A percentile compares a stretch with the other conserved stretches of the same genome.
Conservation (phyloP, 2,329 filamentous ascomycete species). For the Alternaria atra region DNA sequence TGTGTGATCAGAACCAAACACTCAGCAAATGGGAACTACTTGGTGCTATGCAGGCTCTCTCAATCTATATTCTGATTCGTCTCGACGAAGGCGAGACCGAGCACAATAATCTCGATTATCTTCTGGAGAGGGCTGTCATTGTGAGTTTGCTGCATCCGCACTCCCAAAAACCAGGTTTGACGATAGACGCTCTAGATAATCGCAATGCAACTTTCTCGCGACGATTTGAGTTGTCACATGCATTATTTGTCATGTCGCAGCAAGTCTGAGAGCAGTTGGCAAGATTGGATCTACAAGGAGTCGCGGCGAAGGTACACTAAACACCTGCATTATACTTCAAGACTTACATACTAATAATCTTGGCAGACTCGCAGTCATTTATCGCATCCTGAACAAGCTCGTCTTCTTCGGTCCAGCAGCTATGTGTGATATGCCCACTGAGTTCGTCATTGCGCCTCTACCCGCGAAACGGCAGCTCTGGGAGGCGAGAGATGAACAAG, state of each 20-base stretch:
- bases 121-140: slow-evolving; percentile 2
- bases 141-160: neutral
- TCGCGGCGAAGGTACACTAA: slow-evolving; percentile 48
- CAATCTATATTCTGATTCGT: slow-evolving; percentile 56
- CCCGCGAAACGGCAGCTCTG: slow-evolving; percentile 56
- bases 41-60: slow-evolving; percentile 56
- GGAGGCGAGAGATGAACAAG: slow-evolving; percentile 52
- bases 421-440: slow-evolving; percentile 47
- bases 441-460: slow-evolving; percentile 55
- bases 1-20: slow-evolving; percentile 2
- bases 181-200: neutral
- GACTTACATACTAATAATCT: neutral
- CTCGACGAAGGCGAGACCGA: slow-evolving; percentile 58
- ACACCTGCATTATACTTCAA: slow-evolving; percentile 4
- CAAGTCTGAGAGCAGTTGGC: slow-evolving; percentile 5
- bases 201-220: slow-evolving; percentile 2
- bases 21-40: slow-evolving; percentile 53
- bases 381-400: slow-evolving; percentile 54
- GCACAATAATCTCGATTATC: slow-evolving; percentile 54
- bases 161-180: neutral
- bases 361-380: slow-evolving; percentile 53
- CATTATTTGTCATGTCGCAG: neutral
- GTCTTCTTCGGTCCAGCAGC: slow-evolving; percentile 55
- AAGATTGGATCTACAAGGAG: slow-evolving; percentile 56
- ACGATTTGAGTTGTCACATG: neutral